A percentile compares a stretch with the other conserved stretches of the same genome.
Conservation (phyloP, 805 yeast genomes). For the Nematodospora valgi region DNA sequence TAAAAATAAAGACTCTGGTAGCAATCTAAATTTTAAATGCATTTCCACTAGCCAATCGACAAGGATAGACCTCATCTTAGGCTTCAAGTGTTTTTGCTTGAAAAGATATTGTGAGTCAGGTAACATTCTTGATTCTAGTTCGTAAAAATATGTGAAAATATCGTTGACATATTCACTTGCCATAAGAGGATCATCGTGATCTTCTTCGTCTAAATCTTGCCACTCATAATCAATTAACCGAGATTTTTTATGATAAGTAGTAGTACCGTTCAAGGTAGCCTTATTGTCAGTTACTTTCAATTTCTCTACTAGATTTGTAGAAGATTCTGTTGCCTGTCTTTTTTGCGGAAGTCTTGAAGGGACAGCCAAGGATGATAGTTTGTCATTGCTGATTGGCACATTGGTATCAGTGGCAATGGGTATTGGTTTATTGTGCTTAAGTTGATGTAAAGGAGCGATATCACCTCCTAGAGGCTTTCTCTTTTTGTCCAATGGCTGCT, state of each 20-base stretch:
- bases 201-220: slow-evolving; percentile 75
- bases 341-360: slow-evolving; percentile 43
- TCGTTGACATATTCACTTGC: slow-evolving; percentile 89
- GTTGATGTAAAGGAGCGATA: slow-evolving; percentile 26
- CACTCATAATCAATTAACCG: slow-evolving; percentile 47
- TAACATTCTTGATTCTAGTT: slow-evolving; percentile 66
- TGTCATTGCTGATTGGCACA: neutral
- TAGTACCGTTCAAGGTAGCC: slow-evolving; percentile 7
- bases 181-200: slow-evolving; percentile 73
- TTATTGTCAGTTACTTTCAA: slow-evolving; percentile 13
- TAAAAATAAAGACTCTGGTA: slow-evolving; percentile 81
- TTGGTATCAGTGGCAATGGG: slow-evolving; percentile 8
- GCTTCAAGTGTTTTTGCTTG: slow-evolving; percentile 65
- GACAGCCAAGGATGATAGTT: slow-evolving; percentile 10
- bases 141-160: slow-evolving; percentile 76
- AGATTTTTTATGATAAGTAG: slow-evolving; percentile 32
- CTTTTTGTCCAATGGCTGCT: slow-evolving; percentile 6
- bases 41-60: slow-evolving; percentile 95
- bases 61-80: slow-evolving; percentile 78
- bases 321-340: slow-evolving; percentile 54
- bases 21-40: slow-evolving; percentile 74
- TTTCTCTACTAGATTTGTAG: slow-evolving; percentile 42
- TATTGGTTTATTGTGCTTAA: slow-evolving; percentile 1
- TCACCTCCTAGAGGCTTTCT: slow-evolving; percentile 37
- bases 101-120: slow-evolving; percentile 68